Evolutionary conservation across 768 basidiomycete species (phyloP).

Genomic region (Exidia glandulosa): DNA sequence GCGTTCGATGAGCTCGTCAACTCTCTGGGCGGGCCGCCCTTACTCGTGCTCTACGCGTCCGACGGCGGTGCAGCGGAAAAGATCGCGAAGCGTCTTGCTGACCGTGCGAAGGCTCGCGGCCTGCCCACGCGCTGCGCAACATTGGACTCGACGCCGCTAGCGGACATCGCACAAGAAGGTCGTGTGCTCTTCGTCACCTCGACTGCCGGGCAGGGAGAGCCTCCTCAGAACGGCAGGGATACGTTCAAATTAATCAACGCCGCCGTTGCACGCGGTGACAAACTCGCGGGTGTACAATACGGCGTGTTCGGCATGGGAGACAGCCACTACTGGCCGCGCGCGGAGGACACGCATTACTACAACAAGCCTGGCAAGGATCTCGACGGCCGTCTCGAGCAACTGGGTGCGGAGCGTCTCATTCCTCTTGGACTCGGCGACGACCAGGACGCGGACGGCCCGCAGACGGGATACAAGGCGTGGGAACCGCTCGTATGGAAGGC

Average conservation of each 20-base stretch:
- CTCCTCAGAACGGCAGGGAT: constrained; percentile 89
- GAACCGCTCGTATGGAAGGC: constrained; percentile 90
- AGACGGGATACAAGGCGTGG: constrained; percentile 97
- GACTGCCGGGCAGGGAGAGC: constrained; percentile 93
- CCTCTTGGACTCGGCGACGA: constrained; percentile 86
- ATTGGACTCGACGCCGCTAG: constrained; percentile 71
- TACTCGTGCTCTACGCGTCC: constrained; percentile 86
- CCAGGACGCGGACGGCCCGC: constrained; percentile 90
- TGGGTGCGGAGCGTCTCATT: constrained; percentile 69
- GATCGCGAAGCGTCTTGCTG: constrained; percentile 76
- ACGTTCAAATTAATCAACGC: constrained; percentile 80
- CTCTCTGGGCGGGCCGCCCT: constrained; percentile 78
- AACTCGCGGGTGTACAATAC: constrained; percentile 55
- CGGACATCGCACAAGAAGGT: constrained; percentile 60
- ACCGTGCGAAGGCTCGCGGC: constrained; percentile 75
- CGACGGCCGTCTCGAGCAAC: constrained; percentile 61
- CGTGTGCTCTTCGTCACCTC: constrained; percentile 83
- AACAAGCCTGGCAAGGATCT: constrained; percentile 94
- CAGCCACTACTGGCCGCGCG: constrained; percentile 97
- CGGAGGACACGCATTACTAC: constrained; percentile 96
- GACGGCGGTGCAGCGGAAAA: constrained; percentile 97
- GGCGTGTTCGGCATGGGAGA: constrained; percentile 94
- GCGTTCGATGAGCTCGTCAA: constrained; percentile 76
- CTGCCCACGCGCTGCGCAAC: constrained; percentile 63
- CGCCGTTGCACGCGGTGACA: constrained; percentile 43